Base-by-base conservation (phyloP, 2,329 filamentous ascomycete species). In the Penicillium sp. region DNA sequence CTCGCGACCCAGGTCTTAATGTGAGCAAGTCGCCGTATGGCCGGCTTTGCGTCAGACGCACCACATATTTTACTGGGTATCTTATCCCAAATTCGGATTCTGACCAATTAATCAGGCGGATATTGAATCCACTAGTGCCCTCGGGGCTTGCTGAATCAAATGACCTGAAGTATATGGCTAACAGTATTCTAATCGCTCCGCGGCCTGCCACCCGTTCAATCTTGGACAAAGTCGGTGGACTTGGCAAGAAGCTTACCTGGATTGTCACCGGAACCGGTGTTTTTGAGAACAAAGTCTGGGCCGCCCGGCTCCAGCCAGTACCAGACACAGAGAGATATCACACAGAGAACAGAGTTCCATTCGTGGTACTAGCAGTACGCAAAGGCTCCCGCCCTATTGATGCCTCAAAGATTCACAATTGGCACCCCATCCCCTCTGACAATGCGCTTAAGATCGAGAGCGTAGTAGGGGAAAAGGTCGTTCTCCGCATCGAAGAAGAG, bases 21-120 rank as follows among this genome's bases (percentile, higher is more conserved):
- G 66, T 68, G 21, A 73, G 75, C 9, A 82, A 80, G 46, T 81
- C 82, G 1, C 73, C 75, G 9, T 77, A 78, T 51, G 78, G 81
- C 38, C 77, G 79, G 50, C 83, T 95, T 63, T 84, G 86, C 68
- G 92, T 99, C 74, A 92, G 91, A 76, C 93, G 93, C 74, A 92
- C 88, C 1, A 90, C 97, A 54, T 92, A 93, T 77, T 97, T 94
- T 78, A 97, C 95, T 1, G 92, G 92, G 54, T 98, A 99, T 78
- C 87, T 96, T 77, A 89, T 99, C 67, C 84, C 84, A 46, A 83
- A 87, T 52, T 82, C 86, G 29, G 91, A 95, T 75, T 90, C 89
- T 2, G 86, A 91, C 71, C 87, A 86, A 59, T 82, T 98, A 44
- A 85, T 91, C 60, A 84, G 85, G 6, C 70, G 76, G 54, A 83